These are phyloP conservation scores for Candida easanensis DNA, from an alignment of 805 yeast species.

Conservation along the genomic window DNA sequence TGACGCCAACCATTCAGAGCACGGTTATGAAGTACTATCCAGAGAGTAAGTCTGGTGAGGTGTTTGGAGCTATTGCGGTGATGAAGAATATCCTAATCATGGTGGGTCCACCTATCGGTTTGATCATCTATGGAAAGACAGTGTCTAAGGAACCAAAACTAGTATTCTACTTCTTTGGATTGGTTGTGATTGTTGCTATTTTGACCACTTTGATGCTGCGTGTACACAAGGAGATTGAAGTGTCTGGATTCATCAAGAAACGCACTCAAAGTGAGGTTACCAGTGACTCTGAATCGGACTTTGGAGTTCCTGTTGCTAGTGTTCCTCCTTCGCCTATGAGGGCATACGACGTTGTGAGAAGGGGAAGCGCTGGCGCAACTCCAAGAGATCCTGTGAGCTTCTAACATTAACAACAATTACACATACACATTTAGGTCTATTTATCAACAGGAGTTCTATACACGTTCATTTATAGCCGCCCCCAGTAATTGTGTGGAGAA, in stretches of 20 bases:
- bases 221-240: conserved; percentile 15
- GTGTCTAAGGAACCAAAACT: conserved; percentile 37
- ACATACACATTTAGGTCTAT: too few species aligned
- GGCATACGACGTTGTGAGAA: conserved; percentile 9
- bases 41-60: conserved; percentile 60
- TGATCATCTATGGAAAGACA: conserved; percentile 47
- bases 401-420: conserved; percentile 1
- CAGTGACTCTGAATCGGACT: conserved; percentile 7
- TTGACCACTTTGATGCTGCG: conserved; percentile 1
- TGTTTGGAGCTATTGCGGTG: conserved; percentile 68
- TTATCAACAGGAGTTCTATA: too few species aligned
- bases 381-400: conserved; percentile 8
- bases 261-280: conserved; percentile 1
- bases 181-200: conserved; percentile 2
- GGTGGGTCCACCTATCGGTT: conserved; percentile 45
- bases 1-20: conserved; percentile 58
- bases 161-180: conserved; percentile 29
- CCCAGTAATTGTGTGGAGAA: neutral
- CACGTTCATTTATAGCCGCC: neutral
- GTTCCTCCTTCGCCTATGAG: conserved; percentile 12
- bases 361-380: conserved; percentile 14
- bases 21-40: conserved; percentile 60
- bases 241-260: conserved; percentile 7
- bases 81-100: conserved; percentile 49
- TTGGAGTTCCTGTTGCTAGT: neutral